phyloP scores from a whole-genome alignment of 148 eudicot genomes.

The Diospyros lotus region DNA sequence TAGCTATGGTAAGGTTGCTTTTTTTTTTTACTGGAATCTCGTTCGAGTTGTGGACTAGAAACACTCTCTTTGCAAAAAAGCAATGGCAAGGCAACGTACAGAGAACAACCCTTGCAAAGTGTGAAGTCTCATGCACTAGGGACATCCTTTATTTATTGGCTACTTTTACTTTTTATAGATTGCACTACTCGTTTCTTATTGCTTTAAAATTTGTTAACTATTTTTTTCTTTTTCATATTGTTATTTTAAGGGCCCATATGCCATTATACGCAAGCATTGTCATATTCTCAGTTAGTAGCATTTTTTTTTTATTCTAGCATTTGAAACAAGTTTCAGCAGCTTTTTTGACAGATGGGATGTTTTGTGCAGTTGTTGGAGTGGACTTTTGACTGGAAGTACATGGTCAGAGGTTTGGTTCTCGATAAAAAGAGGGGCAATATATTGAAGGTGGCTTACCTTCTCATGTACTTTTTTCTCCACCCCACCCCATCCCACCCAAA shows the following conservation, averaged over 20 bases:
- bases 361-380: conserved; percentile 68
- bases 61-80: no score
- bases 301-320: background rate
- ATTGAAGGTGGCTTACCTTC: conserved; percentile 59
- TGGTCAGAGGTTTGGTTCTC: conserved; percentile 97
- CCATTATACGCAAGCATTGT: background rate
- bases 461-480: background rate
- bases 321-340: conserved; percentile 11
- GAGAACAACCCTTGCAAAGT: no score
- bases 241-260: background rate
- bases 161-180: background rate
- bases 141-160: no score
- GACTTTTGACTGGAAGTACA: conserved; percentile 93
- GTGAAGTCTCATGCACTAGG: no score
- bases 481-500: no score
- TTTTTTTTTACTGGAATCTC: no score
- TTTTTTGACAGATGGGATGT: conserved; percentile 16
- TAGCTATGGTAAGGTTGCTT: no score
- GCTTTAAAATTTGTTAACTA: background rate
- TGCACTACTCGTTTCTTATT: background rate
- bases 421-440: conserved; percentile 97
- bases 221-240: no score
- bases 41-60: no score
- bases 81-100: no score
- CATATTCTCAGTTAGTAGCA: background rate